Conservation (phyloP, 306 rosid genomes). For the Lotus japonicus region DNA sequence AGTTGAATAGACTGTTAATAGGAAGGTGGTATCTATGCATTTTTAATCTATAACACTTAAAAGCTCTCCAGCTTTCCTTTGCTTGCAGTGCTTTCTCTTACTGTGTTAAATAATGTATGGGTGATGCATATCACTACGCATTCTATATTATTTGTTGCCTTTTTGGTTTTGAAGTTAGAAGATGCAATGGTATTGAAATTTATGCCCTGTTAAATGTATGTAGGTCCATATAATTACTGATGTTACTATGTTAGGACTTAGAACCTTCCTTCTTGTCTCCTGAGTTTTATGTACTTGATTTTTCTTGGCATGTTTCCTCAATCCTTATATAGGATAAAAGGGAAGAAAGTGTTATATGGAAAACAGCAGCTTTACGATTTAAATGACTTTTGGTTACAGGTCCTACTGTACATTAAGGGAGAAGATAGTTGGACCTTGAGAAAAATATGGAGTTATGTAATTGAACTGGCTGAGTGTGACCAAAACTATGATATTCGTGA, state of each 20-base stretch:
- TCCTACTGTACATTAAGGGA: constrained; percentile 45
- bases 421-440: constrained; percentile 44
- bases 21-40: no score
- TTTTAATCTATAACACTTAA: neutral
- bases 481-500: constrained; percentile 81
- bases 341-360: neutral
- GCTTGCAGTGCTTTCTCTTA: neutral
- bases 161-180: neutral
- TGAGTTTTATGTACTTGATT: constrained; percentile 6
- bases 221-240: neutral
- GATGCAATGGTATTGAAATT: neutral
- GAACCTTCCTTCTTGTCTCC: constrained; percentile 2
- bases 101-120: neutral
- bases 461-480: constrained; percentile 80
- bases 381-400: constrained; percentile 43
- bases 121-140: neutral
- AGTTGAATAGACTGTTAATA: neutral
- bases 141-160: neutral
- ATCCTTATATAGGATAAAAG: neutral
- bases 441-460: constrained; percentile 54
- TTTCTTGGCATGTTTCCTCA: neutral
- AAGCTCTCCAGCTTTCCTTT: neutral
- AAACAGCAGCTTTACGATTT: constrained; percentile 7
- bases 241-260: neutral
- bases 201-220: constrained; percentile 6